These are phyloP conservation scores for Blastobotrys americana DNA, from an alignment of 805 yeast species.

Conservation along the genomic window DNA sequence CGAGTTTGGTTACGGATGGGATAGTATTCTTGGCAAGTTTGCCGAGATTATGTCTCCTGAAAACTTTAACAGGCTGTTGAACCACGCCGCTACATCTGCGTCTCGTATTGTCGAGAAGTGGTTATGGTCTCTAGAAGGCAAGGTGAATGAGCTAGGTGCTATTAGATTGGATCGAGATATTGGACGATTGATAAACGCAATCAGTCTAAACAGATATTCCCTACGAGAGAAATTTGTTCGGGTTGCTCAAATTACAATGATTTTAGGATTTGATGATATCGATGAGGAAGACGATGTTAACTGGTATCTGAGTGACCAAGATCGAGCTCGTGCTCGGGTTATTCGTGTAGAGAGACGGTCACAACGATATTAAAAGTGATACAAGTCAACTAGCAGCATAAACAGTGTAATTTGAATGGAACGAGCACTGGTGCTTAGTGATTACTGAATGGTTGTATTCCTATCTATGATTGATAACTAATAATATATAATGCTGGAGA, in stretches of 20 bases:
- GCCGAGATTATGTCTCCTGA: constrained; percentile 47
- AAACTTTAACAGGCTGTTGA: constrained; percentile 43
- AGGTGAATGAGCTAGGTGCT: constrained; percentile 76
- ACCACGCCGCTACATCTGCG: constrained; percentile 46
- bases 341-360: constrained; percentile 18
- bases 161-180: constrained; percentile 77
- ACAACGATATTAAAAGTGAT: background rate
- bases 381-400: too few relatives aligned
- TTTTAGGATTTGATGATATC: constrained; percentile 75
- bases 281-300: constrained; percentile 44
- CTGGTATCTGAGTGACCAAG: constrained; percentile 77
- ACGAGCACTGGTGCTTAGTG: too few relatives aligned
- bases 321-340: constrained; percentile 36
- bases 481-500: background rate
- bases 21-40: constrained; percentile 56
- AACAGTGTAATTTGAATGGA: too few relatives aligned
- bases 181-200: constrained; percentile 61
- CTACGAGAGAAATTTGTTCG: constrained; percentile 71
- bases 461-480: too few relatives aligned
- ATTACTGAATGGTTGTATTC: too few relatives aligned
- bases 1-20: constrained; percentile 61
- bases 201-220: constrained; percentile 58
- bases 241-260: constrained; percentile 75
- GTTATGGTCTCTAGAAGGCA: constrained; percentile 56
- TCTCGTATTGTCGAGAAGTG: constrained; percentile 57